Evolutionary conservation across 164 flowering plant species (phyloP).

Genomic region (Tetrastigma voinierianum): DNA sequence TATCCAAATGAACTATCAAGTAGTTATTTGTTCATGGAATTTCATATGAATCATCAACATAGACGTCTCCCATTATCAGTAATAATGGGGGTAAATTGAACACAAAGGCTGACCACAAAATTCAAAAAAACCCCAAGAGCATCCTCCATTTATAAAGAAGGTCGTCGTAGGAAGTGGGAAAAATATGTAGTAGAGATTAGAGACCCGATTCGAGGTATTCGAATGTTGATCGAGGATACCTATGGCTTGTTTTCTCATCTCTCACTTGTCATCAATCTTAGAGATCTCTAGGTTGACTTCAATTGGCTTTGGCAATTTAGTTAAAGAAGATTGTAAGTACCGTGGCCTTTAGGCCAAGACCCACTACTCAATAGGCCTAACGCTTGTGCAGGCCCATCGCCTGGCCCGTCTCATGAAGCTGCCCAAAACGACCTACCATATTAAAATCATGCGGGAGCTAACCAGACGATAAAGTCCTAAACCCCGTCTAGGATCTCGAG

Average conservation of each 20-base stretch:
- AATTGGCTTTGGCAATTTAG: no score
- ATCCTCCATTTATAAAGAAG: constrained; percentile 20
- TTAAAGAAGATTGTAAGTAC: no score
- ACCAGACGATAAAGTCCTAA: no score
- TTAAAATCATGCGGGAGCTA: no score
- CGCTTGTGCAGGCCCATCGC: no score
- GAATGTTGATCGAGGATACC: constrained; percentile 27
- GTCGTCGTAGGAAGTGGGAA: no score
- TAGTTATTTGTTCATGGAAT: constrained; percentile 11
- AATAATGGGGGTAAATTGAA: neutral
- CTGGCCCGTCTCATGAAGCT: no score
- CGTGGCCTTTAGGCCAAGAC: no score
- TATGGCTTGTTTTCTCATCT: constrained; percentile 1
- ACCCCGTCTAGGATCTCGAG: no score
- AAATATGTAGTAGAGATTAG: no score
- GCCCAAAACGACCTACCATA: no score
- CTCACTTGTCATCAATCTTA: constrained; percentile 29
- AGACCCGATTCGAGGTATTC: constrained; percentile 17
- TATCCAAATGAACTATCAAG: constrained; percentile 1
- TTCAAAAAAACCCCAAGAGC: neutral
- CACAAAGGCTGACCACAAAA: neutral
- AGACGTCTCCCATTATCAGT: neutral
- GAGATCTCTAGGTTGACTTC: constrained; percentile 9
- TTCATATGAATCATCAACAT: neutral
- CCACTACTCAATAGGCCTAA: no score